Percentiles rank a stretch among this genome's conserved stretches.
phyloP scores from a whole-genome alignment of 2,329 filamentous ascomycete species.

The Colletotrichum simmondsii region DNA sequence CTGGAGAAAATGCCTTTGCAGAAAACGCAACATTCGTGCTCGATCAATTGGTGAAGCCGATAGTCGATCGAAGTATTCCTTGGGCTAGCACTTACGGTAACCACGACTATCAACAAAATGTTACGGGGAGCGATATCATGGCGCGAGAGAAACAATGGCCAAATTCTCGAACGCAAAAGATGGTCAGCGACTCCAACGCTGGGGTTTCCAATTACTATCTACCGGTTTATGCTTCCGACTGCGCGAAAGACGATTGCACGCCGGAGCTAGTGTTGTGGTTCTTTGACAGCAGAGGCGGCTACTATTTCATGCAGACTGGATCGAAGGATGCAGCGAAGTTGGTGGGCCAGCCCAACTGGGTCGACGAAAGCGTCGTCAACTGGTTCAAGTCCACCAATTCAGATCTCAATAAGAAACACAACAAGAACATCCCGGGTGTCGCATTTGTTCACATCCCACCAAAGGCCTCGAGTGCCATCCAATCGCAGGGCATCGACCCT shows the following conservation, averaged over 20 bases:
- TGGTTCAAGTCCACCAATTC: slow-evolving; percentile 54
- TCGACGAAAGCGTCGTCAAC: slow-evolving; percentile 53
- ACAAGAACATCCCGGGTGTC: slow-evolving; percentile 53
- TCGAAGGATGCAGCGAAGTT: slow-evolving; percentile 37
- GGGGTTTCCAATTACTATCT: slow-evolving; percentile 61
- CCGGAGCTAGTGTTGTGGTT: slow-evolving; percentile 73
- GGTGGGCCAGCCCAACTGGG: slow-evolving; percentile 55
- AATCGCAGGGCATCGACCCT: slow-evolving; percentile 49
- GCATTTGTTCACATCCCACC: slow-evolving; percentile 62
- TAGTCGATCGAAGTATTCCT: slow-evolving; percentile 63
- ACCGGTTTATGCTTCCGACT: slow-evolving; percentile 52
- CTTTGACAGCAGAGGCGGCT: slow-evolving; percentile 74
- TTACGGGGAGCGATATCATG: slow-evolving; percentile 59
- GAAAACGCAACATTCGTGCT: slow-evolving; percentile 68
- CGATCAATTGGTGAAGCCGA: slow-evolving; percentile 67
- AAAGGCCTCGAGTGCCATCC: slow-evolving; percentile 52
- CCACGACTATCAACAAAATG: slow-evolving; percentile 71
- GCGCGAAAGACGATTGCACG: slow-evolving; percentile 44
- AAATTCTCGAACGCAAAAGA: slow-evolving; percentile 51
- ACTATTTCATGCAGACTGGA: slow-evolving; percentile 51
- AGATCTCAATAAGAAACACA: slow-evolving; percentile 43
- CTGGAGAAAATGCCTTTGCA: slow-evolving; percentile 70
- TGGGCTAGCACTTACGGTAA: slow-evolving; percentile 81
- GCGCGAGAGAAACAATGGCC: slow-evolving; percentile 51
- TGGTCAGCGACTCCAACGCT: slow-evolving; percentile 48